phyloP scores from a whole-genome alignment of 331 rosid species.

The Pyrus hybrid region DNA sequence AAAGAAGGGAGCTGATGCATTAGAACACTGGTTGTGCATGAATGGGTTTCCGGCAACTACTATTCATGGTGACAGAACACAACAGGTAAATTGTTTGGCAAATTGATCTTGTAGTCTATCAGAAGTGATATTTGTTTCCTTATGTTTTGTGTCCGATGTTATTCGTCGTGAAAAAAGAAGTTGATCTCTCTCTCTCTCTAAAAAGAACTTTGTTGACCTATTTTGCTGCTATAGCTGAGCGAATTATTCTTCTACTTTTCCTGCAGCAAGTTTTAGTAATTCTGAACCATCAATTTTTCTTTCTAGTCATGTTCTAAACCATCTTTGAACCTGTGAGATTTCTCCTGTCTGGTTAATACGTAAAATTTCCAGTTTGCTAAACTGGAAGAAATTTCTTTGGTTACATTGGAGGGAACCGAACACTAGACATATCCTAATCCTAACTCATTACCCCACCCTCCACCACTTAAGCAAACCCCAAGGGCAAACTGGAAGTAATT shows the following conservation, averaged over 20 bases:
- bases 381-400: too few relatives aligned
- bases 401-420: too few relatives aligned
- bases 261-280: background rate
- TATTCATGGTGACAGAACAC: conserved; percentile 92
- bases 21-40: conserved; percentile 71
- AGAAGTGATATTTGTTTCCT: background rate
- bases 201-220: background rate
- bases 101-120: background rate
- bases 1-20: conserved; percentile 94
- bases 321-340: too few relatives aligned
- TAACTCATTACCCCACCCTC: too few relatives aligned
- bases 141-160: background rate
- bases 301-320: too few relatives aligned
- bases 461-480: too few relatives aligned
- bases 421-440: too few relatives aligned
- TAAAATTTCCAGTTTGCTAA: too few relatives aligned
- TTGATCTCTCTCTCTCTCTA: background rate
- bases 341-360: too few relatives aligned
- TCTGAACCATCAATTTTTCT: too few relatives aligned
- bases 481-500: background rate
- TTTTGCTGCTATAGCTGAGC: background rate
- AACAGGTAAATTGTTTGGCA: conserved; percentile 54
- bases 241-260: background rate
- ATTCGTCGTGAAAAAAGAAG: background rate
- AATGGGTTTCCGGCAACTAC: conserved; percentile 92